Evolutionary conservation across 2,329 filamentous ascomycete genomes (phyloP), one percentile per base, ranked within the genome.

Genomic region (Hymenoscyphus occultus): DNA sequence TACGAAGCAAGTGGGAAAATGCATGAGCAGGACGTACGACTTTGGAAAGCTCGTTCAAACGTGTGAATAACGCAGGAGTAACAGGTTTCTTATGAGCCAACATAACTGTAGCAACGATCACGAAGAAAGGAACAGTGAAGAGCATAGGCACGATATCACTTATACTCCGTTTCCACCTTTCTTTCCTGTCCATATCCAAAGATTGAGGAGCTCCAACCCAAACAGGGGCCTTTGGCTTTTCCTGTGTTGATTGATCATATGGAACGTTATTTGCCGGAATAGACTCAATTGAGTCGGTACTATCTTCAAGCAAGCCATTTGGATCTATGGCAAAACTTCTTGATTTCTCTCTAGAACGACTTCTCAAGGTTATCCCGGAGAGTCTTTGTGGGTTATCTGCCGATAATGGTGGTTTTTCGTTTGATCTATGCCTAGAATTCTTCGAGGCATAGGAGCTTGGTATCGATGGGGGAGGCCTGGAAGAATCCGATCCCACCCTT

Each of bases 191-290:
- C 39, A 45, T 62, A n/a, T 59, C 48, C 35, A 66, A 45, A 31
- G 54, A 63, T 6, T 63, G 48, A n/a, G 61, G 61, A 22, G 63
- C 31, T 10, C 64, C 61, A 3, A 58, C 61, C 64, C 61, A 66
- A 13, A 16, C 19, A 22, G 64, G 64, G 5, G 56, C 31, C 12
- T 59, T 59, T 61, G 39, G 42, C 59, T 66, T 66, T 45, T 66
- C 61, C 32, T 35, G 16, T 39, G 7, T 32, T n/a, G 61, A 48
- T 32, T 64, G 51, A 12, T 64, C 62, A 57, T 64, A 64, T 45
- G 48, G 58, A 42, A 51, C 57, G 12, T n/a, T 45, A 1, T 28
- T 45, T 12, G 56, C 51, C 4, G 60, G 39, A 22, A 32, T 32
- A 32, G 60, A 60, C 5, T 51, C 54, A 3, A 32, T 42, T 4